These are phyloP conservation scores for Cutaneotrichosporon sp. DNA, from an alignment of 1,284 basidiomycete species.

Conservation along the genomic window DNA sequence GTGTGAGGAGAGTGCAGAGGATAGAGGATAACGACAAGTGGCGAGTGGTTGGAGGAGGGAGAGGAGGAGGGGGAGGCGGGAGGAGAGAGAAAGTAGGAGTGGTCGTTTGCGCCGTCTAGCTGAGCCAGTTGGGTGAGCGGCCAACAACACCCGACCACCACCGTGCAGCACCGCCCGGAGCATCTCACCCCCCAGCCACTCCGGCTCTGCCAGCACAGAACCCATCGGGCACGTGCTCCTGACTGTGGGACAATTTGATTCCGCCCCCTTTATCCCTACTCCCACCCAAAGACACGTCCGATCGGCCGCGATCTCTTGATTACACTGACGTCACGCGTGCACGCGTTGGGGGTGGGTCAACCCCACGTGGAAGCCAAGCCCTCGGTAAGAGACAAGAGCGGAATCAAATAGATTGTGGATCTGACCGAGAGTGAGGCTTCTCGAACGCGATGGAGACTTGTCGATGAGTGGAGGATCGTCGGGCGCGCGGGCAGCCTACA, in stretches of 20 bases:
- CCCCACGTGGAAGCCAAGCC: background rate
- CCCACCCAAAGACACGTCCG: background rate
- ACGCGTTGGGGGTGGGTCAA: background rate
- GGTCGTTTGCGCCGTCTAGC: too few relatives aligned
- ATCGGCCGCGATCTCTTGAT: background rate
- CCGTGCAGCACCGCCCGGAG: too few relatives aligned
- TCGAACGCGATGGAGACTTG: slow-evolving; percentile 1
- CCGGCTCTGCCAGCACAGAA: too few relatives aligned
- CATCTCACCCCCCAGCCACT: too few relatives aligned
- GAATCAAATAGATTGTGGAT: background rate
- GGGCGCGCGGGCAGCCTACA: too few relatives aligned
- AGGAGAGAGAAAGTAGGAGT: too few relatives aligned
- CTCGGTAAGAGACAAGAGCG: background rate
- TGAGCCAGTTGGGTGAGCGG: background rate
- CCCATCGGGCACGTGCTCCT: slow-evolving; percentile 1
- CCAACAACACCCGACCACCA: background rate
- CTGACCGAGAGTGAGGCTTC: background rate
- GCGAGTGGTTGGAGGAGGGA: too few relatives aligned
- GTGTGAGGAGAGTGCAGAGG: background rate
- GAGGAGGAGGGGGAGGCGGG: too few relatives aligned
- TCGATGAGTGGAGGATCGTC: background rate
- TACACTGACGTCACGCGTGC: background rate
- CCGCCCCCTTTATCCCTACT: background rate
- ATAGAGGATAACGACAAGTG: background rate
- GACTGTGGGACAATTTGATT: background rate